phyloP scores from a whole-genome alignment of 441 rosid genomes.

The Populus hybrid region DNA sequence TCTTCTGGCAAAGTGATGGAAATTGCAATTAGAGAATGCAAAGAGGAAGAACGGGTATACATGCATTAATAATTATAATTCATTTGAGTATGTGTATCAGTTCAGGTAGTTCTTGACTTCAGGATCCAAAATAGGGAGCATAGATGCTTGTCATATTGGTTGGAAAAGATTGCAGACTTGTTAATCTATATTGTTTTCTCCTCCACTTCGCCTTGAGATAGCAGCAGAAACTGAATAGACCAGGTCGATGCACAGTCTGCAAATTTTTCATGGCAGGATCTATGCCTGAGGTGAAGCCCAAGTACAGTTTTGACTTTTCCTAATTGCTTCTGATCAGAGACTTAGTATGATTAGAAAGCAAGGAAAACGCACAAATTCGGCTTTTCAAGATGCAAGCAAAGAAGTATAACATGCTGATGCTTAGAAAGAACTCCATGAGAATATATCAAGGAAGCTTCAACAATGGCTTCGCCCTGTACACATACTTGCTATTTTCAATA shows the following conservation, averaged over 20 bases:
- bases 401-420: not conserved
- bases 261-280: not conserved
- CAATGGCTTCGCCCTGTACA: not conserved
- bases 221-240: not conserved
- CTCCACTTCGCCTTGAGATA: not conserved
- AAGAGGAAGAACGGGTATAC: slow-evolving; percentile 58
- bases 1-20: slow-evolving; percentile 49
- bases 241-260: not conserved
- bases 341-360: not conserved
- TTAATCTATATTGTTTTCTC: not conserved
- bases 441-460: not conserved
- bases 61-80: slow-evolving; percentile 37
- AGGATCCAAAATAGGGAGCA: not conserved
- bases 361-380: not conserved
- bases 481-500: not conserved
- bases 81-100: not conserved
- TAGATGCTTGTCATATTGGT: not conserved
- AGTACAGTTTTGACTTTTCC: not conserved
- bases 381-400: not conserved
- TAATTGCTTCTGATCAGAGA: not conserved
- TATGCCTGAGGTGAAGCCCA: not conserved
- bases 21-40: slow-evolving; percentile 67
- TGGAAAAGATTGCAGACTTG: not conserved
- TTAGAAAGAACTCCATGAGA: not conserved
- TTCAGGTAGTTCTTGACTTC: not conserved